phyloP scores from a whole-genome alignment of 148 eudicot genomes.

The Fagopyrum tataricum region DNA sequence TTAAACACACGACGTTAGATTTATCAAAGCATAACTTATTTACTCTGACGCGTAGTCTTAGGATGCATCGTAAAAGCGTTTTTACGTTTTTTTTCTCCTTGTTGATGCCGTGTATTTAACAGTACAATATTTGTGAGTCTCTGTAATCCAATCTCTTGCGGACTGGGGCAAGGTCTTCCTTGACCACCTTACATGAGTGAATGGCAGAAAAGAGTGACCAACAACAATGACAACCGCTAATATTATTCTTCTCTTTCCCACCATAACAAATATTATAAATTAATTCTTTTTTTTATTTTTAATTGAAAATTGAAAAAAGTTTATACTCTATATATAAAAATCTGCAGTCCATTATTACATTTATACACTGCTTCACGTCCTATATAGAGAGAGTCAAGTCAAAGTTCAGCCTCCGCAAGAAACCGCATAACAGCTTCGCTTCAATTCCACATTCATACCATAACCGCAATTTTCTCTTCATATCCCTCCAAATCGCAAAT shows the following conservation, averaged over 20 bases:
- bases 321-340: background rate
- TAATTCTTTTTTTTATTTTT: no score
- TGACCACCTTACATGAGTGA: background rate
- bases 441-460: background rate
- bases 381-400: constrained; percentile 6
- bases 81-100: no score
- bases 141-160: background rate
- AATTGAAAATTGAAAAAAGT: no score
- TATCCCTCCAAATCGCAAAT: background rate
- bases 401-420: constrained; percentile 1
- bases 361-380: constrained; percentile 1
- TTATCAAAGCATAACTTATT: no score
- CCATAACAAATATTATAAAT: background rate
- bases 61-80: no score
- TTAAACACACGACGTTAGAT: no score
- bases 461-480: background rate
- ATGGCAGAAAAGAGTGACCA: background rate
- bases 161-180: background rate
- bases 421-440: background rate
- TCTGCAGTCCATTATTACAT: background rate
- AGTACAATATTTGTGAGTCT: no score
- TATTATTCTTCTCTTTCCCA: background rate
- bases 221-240: background rate
- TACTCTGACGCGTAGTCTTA: no score
- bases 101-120: no score